These are phyloP conservation scores for Rhytidiadelphus loreus DNA, from an alignment of 225 moss, liverwort and hornwort genomes.

Conservation along the genomic window DNA sequence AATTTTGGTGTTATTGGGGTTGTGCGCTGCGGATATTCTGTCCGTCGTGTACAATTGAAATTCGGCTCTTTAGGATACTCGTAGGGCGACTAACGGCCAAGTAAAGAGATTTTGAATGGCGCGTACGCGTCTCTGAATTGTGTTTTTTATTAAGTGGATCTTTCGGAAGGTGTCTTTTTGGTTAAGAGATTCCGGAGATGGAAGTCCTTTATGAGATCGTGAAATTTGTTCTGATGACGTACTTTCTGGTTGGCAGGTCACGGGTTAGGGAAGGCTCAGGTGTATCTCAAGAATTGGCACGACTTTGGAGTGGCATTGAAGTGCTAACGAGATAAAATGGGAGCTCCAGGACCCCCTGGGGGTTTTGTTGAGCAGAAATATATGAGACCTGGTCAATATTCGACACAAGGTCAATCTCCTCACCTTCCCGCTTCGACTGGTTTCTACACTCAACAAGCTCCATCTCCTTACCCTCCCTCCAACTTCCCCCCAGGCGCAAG, in stretches of 20 bases:
- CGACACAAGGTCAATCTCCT: conserved; percentile 40
- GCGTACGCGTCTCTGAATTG: not conserved
- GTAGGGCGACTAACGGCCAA: not conserved
- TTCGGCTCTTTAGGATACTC: not conserved
- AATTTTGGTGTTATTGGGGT: not conserved
- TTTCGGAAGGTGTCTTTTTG: not conserved
- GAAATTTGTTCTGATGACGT: not conserved
- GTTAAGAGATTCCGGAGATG: not conserved
- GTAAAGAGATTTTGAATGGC: not conserved
- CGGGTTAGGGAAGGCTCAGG: not conserved
- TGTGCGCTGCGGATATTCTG: not conserved
- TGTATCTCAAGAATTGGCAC: conserved; percentile 1
- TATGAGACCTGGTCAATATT: conserved; percentile 54
- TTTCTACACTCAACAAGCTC: conserved; percentile 25
- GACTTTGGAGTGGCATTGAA: conserved; percentile 17
- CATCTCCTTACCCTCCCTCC: conserved; percentile 19
- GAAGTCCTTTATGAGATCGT: not conserved
- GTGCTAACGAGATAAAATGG: conserved; percentile 43
- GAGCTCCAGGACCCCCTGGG: conserved; percentile 78
- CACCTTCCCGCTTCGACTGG: conserved; percentile 26
- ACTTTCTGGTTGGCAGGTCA: conserved; percentile 16
- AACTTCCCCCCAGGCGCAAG: conserved; percentile 5
- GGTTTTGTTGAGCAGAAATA: conserved; percentile 74
- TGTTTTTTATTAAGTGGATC: not conserved
- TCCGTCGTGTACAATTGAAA: not conserved